A percentile compares a stretch with the other conserved stretches of the same genome.
Evolutionary conservation across 805 yeast genomes (phyloP).

Genomic region (Ogataea ganodermae): DNA sequence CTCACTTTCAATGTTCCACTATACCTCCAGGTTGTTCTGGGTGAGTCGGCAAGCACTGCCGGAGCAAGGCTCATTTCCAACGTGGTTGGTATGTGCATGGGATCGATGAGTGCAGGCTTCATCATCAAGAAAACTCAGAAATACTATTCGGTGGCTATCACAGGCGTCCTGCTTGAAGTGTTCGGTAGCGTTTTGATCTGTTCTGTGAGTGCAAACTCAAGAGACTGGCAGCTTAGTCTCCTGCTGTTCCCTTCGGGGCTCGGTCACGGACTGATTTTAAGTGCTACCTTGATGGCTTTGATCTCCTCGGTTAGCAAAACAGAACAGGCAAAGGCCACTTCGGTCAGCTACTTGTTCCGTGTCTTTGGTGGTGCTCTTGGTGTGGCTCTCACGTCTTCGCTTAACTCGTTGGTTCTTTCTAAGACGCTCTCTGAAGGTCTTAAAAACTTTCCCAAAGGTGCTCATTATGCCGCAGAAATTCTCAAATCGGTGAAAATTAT

Average conservation of each 20-base stretch:
- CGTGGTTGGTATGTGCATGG: neutral
- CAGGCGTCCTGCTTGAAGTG: neutral
- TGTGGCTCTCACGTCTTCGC: neutral
- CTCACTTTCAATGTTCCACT: neutral
- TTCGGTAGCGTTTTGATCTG: neutral
- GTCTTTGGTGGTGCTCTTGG: neutral
- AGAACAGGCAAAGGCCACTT: neutral
- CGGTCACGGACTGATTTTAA: neutral
- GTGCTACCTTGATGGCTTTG: neutral
- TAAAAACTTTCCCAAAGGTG: neutral
- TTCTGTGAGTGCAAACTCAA: neutral
- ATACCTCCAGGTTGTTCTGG: neutral
- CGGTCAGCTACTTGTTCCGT: neutral
- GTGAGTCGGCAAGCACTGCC: neutral
- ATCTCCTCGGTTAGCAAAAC: neutral
- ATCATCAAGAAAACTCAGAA: neutral
- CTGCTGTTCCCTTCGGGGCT: neutral
- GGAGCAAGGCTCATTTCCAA: neutral
- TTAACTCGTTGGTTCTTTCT: neutral
- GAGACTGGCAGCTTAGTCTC: neutral
- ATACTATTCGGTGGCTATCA: neutral
- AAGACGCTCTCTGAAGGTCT: neutral
- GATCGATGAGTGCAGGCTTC: slow-evolving; percentile 1
- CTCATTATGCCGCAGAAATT: neutral
- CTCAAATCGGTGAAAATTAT: neutral